Evolutionary conservation across 805 yeast genomes (phyloP), one percentile per base, ranked within the genome.

Genomic region (Starmerella stigmatis): DNA sequence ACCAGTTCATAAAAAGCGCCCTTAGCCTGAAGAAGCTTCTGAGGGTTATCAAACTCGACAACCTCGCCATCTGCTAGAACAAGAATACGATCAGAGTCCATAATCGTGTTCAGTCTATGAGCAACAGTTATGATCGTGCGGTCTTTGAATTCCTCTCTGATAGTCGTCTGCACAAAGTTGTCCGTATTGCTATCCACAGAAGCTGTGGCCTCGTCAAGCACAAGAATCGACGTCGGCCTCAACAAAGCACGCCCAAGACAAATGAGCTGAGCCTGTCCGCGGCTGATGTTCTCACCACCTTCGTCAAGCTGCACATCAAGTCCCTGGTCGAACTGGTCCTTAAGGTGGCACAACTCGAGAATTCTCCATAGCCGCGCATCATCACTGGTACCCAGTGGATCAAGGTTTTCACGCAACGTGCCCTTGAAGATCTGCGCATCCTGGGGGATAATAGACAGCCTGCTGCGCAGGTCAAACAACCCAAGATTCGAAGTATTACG

Each of bases 91-190:
- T 82, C 92, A 48, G 77, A 78, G 54, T 74, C 71, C 51, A 78
- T 61, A 48, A 79, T 79, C 0, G 86, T 78, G 54, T 75, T 73
- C 62, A 84, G 68, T 54, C 94, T 68, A 63, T 83, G 94, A 5
- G 94, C 94, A 61, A 84, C 81, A 54, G 92, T 82, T 51, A 83
- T 63, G 45, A 83, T 77, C 1, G 94, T 82, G 56, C 89, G 78
- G 38, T 75, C 67, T 5, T 62, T 47, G 57, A 84, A 83, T 57
- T 81, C 85, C 5, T 63, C 63, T 5, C 72, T 65, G 50, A 79
- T 81, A 8, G 89, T 81, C n/a, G 66, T 53, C 60, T 83, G 94
- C 47, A 83, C 79, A 58, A 74, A 73, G 5, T 76, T 66, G 60
- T 83, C 94, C 0, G 94, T 83, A 57, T 79, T 84, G 57, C 76